phyloP scores from a whole-genome alignment of 345 rosid species.

The Rhizophora mangle region DNA sequence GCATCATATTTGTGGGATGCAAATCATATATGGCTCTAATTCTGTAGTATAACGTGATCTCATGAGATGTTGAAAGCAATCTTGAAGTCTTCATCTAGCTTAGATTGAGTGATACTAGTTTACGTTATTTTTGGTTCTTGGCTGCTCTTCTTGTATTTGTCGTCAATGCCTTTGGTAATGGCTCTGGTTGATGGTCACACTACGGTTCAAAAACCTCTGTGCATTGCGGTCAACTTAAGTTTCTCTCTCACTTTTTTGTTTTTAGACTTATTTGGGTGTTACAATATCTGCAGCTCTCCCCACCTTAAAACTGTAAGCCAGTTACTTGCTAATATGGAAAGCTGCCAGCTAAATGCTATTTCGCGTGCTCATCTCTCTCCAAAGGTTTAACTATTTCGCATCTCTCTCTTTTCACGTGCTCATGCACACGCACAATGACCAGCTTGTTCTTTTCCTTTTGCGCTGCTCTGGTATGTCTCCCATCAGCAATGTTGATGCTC shows the following conservation, averaged over 20 bases:
- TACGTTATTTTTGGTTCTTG: background rate
- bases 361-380: constrained; percentile 26
- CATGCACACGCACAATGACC: too few species aligned
- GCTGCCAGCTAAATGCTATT: constrained; percentile 49
- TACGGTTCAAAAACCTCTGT: too few species aligned
- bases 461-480: background rate
- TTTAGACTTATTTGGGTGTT: constrained; percentile 6
- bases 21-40: background rate
- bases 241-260: background rate
- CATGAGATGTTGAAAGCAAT: background rate
- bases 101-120: background rate
- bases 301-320: constrained; percentile 55
- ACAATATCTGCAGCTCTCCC: constrained; percentile 45
- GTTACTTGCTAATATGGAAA: constrained; percentile 61
- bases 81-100: background rate
- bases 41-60: background rate
- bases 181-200: too few species aligned
- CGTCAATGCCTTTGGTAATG: background rate
- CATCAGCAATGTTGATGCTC: background rate
- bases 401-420: background rate
- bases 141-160: background rate
- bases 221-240: background rate
- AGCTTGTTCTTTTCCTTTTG: background rate
- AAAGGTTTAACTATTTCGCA: constrained; percentile 14
- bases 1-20: background rate